Evolutionary conservation across 2,329 filamentous ascomycete species (phyloP), one percentile per base, ranked within the genome.

Genomic region (Trichoderma sp.): DNA sequence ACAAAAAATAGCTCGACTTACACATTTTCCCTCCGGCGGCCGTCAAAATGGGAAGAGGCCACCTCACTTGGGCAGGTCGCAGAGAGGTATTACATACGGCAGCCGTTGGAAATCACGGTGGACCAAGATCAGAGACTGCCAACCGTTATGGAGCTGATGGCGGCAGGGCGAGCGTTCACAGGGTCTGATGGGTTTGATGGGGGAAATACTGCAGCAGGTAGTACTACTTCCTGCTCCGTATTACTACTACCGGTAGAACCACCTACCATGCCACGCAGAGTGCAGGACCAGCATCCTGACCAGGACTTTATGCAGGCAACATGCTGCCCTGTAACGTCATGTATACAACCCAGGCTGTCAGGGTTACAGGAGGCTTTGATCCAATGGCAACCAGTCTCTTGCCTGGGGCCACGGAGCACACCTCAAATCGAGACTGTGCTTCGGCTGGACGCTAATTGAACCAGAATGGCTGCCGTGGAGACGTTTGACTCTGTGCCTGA

Each of bases 281-380:
- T 26, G 37, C 60, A 55, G 32, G 60, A 18, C 52, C 21, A n/a
- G 24, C 49, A 55, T 64, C 49, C 49, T 55, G 24, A 30, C 51
- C 18, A 32, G 60, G 60, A 18, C 21, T 55, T 32, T 64, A 55
- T 64, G 49, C 60, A 64, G 60, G 43, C 18, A 55, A 64, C 28
- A 32, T 3, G n/a, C 32, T 58, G 59, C 46, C 63, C 63, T 46
- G 37, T 56, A 66, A 64, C 32, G 49, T 54, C 37, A 54, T 58
- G 26, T 58, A 32, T 56, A 46, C 63, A 21, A 28, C 18, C 26
- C 16, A 34, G 24, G 34, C n/a, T 11, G 26, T 34, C 52, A 24
- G 52, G 52, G 52, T 55, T 46, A n/a, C 24, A 49, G 37, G 24
- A 46, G 5, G 34, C 34, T 49, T 26, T 43, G 37, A 26, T 43